A percentile compares a stretch with the other conserved stretches of the same genome.
These are phyloP conservation scores for Corylus heterophylla DNA, from an alignment of 306 rosid species.

Conservation along the genomic window DNA sequence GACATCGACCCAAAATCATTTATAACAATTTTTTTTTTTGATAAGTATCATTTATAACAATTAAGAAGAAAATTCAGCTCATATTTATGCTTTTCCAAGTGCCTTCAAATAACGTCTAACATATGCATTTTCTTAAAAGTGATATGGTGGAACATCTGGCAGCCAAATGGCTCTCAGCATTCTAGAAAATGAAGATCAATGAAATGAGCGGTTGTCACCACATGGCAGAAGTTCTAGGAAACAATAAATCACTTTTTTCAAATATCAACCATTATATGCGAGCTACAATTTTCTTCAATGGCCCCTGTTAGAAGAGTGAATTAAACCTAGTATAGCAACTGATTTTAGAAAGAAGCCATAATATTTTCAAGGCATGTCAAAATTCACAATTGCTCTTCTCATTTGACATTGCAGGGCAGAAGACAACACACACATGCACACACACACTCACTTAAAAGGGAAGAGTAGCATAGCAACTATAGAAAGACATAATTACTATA, in stretches of 20 bases:
- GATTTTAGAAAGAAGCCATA: not conserved
- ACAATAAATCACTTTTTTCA: not conserved
- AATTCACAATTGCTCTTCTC: not conserved
- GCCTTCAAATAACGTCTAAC: not conserved
- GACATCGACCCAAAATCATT: conserved; percentile 6
- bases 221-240: not conserved
- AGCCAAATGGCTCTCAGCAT: not conserved
- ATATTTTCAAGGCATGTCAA: not conserved
- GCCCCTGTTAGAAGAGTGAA: not conserved
- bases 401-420: not conserved
- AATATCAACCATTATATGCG: not conserved
- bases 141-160: not conserved
- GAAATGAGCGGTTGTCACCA: not conserved
- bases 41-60: not conserved
- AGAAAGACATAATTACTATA: not conserved
- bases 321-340: not conserved
- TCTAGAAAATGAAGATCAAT: not conserved
- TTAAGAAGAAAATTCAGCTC: not conserved
- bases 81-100: not conserved
- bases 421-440: not conserved
- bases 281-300: not conserved
- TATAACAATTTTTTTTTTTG: not conserved
- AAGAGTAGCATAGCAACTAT: not conserved
- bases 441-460: not conserved
- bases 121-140: not conserved